Evolutionary conservation across 148 eudicot genomes (phyloP).

Genomic region (Heliamphora exappendiculata): DNA sequence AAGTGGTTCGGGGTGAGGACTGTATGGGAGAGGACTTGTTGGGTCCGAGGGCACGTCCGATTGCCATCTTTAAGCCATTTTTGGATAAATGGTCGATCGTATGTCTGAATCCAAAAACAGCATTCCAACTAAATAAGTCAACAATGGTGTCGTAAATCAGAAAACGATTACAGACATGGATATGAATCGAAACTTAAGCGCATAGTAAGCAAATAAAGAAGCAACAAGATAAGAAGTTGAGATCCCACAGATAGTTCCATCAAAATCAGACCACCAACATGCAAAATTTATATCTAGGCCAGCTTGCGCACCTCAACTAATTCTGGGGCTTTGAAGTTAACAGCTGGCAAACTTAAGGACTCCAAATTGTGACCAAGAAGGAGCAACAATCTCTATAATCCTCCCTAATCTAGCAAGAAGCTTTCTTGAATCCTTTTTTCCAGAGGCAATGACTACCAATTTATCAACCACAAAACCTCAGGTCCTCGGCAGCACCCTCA

Average conservation of each 20-base stretch:
- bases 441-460: no score
- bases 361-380: no score
- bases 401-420: no score
- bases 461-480: no score
- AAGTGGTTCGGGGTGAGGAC: constrained; percentile 61
- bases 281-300: no score
- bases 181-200: background rate
- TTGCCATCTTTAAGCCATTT: constrained; percentile 82
- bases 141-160: background rate
- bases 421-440: no score
- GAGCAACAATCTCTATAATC: no score
- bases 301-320: no score
- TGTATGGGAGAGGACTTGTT: constrained; percentile 80
- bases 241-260: background rate
- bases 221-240: background rate
- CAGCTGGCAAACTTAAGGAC: no score
- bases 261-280: no score
- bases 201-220: background rate
- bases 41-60: constrained; percentile 65
- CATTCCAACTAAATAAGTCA: background rate
- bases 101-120: constrained; percentile 46
- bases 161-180: background rate
- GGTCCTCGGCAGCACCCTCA: no score
- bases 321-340: no score
- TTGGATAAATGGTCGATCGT: constrained; percentile 63